Evolutionary conservation across 2,329 filamentous ascomycete genomes (phyloP).

Genomic region (Phialocephala subalpina): DNA sequence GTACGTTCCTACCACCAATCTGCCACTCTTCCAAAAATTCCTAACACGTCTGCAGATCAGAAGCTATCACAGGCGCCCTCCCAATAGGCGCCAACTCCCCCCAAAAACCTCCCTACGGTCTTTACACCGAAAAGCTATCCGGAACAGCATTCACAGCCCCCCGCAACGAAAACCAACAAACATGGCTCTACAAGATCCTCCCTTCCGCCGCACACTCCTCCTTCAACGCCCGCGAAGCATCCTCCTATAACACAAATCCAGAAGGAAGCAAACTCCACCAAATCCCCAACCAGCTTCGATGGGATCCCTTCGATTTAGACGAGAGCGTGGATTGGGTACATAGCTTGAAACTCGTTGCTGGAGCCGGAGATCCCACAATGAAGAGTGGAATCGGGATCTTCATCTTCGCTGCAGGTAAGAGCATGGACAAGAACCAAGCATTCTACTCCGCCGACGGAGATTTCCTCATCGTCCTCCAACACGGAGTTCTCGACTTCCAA

Average conservation of each 20-base stretch:
- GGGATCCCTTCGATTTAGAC: slow-evolving; percentile 76
- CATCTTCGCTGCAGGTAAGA: slow-evolving; percentile 79
- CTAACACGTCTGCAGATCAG: slow-evolving; percentile 55
- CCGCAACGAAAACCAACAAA: slow-evolving; percentile 62
- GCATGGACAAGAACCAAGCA: slow-evolving; percentile 77
- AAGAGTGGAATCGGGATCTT: slow-evolving; percentile 84
- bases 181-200: slow-evolving; percentile 65
- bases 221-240: slow-evolving; percentile 53
- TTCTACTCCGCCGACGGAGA: slow-evolving; percentile 89
- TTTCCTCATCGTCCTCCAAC: slow-evolving; percentile 78
- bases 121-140: slow-evolving; percentile 73
- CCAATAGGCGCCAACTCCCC: slow-evolving; percentile 73
- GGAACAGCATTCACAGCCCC: slow-evolving; percentile 66
- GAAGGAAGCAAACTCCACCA: slow-evolving; percentile 60
- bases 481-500: slow-evolving; percentile 76
- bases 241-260: slow-evolving; percentile 53
- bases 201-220: slow-evolving; percentile 60
- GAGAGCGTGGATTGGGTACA: slow-evolving; percentile 74
- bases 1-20: slow-evolving; percentile 47
- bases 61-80: slow-evolving; percentile 70
- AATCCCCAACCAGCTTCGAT: slow-evolving; percentile 82
- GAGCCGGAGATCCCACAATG: slow-evolving; percentile 79
- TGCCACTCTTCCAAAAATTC: neutral
- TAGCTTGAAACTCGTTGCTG: slow-evolving; percentile 71
- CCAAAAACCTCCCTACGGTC: slow-evolving; percentile 71